Base-by-base conservation (phyloP, 176 grass and related monocot species). In the Melocanna baccifera region DNA sequence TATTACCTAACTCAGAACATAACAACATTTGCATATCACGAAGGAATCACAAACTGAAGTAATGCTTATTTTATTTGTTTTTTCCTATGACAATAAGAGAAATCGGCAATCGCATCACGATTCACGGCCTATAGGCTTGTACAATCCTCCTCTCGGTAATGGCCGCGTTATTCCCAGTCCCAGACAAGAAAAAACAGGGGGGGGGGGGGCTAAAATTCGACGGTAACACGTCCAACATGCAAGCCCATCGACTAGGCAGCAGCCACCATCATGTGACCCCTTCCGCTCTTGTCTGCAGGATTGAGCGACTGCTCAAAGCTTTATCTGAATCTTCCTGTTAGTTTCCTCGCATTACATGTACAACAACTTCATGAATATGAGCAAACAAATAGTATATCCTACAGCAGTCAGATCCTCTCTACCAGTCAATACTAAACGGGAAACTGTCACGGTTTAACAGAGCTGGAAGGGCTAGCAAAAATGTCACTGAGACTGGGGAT, bases 401-500 rank as follows among this genome's bases (percentile, higher is more conserved):
- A 87, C 68, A 87, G 36, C 75, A 80, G 85, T 91, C 75, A 91
- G 89, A 84, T 69, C 81, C 59, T 69, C 81, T 65, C 67, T 87
- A 87, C 34, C 75, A 75, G 81, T 84, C 81, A 90, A 77, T 68
- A 30, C 69, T 91, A 84, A 87, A 84, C 82, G 46, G 75, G 77
- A 68, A 89, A 80, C 79, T 86, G 63, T 76, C 52, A 25, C 58
- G 43, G 80, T 86, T 86, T 34, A 89, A 86, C 20, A 75, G 67
- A 45, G 68, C 34, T 79, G 36, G 29, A 40, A 7, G 66, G 62
- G 36, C 85, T 85, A 88, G 71, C 85, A 83, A 82, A 85, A 85
- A 73, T 88, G 80, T 95, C 87, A 91, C 71, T 90, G 80, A 82
- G 80, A 88, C 46, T 89, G 87, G 80, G 91, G 89, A 62, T 90